A percentile compares a stretch with the other conserved stretches of the same genome.
Conservation (phyloP, 2,329 filamentous ascomycete species). For the Fusarium phyllophilum region DNA sequence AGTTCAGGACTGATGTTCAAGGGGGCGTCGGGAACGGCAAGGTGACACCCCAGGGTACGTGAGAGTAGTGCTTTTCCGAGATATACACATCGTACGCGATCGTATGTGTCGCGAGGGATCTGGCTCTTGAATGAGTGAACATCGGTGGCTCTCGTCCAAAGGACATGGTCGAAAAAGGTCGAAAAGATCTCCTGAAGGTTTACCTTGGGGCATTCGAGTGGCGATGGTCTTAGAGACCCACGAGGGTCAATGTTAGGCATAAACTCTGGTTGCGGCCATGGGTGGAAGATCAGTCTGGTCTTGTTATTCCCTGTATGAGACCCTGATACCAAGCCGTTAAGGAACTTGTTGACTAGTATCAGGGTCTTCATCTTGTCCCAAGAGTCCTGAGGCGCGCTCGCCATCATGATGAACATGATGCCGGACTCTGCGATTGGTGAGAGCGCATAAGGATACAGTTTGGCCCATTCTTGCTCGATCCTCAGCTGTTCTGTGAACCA, state of each 20-base stretch:
- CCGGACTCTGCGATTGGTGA: neutral
- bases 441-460: neutral
- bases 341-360: constrained; percentile 2
- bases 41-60: neutral
- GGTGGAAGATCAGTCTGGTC: neutral
- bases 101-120: neutral
- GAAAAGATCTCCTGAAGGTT: neutral
- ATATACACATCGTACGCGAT: neutral
- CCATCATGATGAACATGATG: neutral
- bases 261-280: neutral
- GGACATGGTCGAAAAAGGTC: neutral
- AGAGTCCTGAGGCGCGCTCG: neutral
- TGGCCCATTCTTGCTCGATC: neutral
- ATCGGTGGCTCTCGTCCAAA: neutral
- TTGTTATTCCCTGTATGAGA: neutral
- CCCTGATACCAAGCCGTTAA: neutral
- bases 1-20: neutral
- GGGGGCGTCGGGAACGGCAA: neutral
- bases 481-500: neutral
- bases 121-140: neutral
- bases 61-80: neutral
- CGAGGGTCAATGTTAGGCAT: neutral
- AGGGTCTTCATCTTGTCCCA: neutral
- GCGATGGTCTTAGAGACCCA: neutral
- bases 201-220: neutral